A percentile compares a stretch with the other conserved stretches of the same genome.
These are phyloP conservation scores for Closterium sp. DNA, from an alignment of 139 green algal genomes.

Conservation along the genomic window DNA sequence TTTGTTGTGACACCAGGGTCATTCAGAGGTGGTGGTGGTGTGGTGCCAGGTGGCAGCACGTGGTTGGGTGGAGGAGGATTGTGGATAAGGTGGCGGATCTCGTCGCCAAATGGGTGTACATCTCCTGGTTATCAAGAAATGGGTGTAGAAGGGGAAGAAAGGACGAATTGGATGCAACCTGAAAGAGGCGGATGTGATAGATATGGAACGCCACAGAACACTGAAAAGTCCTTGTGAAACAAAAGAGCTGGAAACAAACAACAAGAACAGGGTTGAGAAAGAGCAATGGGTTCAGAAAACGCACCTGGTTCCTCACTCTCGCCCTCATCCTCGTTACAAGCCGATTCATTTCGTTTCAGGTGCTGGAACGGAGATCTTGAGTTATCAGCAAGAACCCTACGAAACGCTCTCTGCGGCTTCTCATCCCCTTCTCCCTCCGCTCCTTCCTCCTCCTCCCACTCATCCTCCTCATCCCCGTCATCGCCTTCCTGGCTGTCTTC, in stretches of 20 bases:
- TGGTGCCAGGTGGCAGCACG: not conserved
- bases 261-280: not conserved
- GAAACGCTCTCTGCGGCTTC: not conserved
- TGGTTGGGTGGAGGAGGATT: not conserved
- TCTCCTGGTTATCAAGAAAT: slow-evolving; percentile 13
- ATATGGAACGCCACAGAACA: not conserved
- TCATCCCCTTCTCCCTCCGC: not conserved
- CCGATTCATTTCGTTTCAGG: not conserved
- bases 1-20: not conserved
- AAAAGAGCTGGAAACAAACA: not conserved
- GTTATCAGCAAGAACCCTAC: not conserved
- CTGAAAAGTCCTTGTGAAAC: not conserved
- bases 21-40: not conserved
- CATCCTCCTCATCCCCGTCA: no score
- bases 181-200: not conserved
- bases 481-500: no score
- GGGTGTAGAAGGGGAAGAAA: not conserved
- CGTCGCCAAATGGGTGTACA: not conserved
- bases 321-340: not conserved
- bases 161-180: no score
- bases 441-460: no score
- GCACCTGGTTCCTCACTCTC: not conserved
- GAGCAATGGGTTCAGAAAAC: not conserved
- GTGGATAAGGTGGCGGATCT: not conserved
- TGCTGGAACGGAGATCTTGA: not conserved